Base-by-base conservation (phyloP, 441 rosid genomes). In the Erysimum cheiri region DNA sequence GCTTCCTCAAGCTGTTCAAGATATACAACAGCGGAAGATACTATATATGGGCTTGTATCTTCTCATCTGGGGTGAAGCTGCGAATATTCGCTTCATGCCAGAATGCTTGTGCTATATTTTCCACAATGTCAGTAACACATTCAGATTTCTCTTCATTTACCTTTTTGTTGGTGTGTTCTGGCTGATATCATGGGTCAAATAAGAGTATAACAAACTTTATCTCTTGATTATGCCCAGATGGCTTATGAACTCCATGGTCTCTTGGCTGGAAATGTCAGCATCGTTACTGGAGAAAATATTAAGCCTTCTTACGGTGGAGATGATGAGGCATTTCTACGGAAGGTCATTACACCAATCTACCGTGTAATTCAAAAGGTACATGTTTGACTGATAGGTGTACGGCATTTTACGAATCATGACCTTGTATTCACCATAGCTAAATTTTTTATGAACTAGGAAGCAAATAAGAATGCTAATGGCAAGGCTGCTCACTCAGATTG, bases 281-380 rank as follows among this genome's bases (percentile, higher is more conserved):
- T 91, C 52, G 98, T 91, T 60, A 96, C 98, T 17, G 97, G 99
- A 77, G 99, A 96, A 85, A 93, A 89, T 80, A 96, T 93, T 60
- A 89, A 91, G 74, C 97, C 99, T 81, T 96, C 99, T 64, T 96
- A 93, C 63, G 99, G 98, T 59, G 98, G 98, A 53, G 97, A 91
- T 76, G 97, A 96, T 32, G 98, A 96, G 85, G 96, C 99, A 44
- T 96, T 89, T 80, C 78, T 96, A 76, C 82, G 93, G 76, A 93
- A 91, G 83, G 98, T 96, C 80, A 77, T 93, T 78, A 89, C 97
- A 69, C 99, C 98, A 24, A 75, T 96, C 74, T 93, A 89, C 79
- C 86, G 86, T 75, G 98, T 96, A 56, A 78, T 96, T 71, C 84
- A 81, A 67, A 86, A 85, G 97, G 99, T 92, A 87, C 31, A 67